Conservation (phyloP, 768 basidiomycete species). For the Hirschioporus abietinus region DNA sequence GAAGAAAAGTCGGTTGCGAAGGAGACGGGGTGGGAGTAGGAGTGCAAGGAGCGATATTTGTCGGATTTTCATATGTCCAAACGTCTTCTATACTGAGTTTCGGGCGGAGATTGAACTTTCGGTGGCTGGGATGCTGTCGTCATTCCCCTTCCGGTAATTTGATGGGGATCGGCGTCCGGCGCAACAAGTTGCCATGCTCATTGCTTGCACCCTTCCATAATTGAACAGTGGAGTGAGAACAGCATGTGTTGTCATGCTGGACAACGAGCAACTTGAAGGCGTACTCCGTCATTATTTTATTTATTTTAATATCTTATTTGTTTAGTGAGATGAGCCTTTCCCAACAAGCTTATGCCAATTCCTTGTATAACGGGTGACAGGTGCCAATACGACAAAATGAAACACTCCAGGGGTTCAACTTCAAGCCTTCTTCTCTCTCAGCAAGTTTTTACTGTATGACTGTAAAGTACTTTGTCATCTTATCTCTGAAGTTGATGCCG, state of each 20-base stretch:
- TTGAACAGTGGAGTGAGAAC: background rate
- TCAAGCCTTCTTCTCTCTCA: too few species aligned
- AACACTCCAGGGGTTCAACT: too few species aligned
- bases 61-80: background rate
- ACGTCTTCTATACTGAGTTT: background rate
- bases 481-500: too few species aligned
- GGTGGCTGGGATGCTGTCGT: background rate
- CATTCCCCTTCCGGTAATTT: background rate
- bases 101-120: background rate
- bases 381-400: background rate
- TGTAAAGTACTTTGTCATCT: too few species aligned
- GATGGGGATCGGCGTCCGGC: background rate
- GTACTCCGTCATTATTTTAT: background rate
- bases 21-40: background rate
- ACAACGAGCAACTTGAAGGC: background rate
- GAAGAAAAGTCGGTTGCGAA: slow-evolving; percentile 2
- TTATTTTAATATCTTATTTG: background rate
- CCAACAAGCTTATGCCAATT: background rate
- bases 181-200: background rate
- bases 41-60: slow-evolving; percentile 2
- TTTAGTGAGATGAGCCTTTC: background rate
- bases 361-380: background rate
- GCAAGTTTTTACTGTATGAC: too few species aligned
- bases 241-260: background rate
- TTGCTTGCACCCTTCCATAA: background rate